Conservation (phyloP, 2,329 filamentous ascomycete species). For the Fusarium devonianum region DNA sequence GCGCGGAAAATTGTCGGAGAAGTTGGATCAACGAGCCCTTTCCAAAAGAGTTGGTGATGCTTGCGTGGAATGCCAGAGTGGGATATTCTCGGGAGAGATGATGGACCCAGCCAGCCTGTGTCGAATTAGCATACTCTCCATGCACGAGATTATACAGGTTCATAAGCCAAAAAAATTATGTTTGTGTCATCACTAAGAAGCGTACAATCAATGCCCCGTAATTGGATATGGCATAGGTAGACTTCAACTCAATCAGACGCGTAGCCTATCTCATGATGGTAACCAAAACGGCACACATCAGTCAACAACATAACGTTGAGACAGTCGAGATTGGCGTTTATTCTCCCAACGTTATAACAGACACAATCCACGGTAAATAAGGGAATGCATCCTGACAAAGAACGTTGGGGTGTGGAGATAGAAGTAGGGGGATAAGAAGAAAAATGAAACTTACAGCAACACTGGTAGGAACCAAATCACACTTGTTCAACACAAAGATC, state of each 20-base stretch:
- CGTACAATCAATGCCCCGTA: conserved; percentile 69
- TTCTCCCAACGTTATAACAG: conserved; percentile 99
- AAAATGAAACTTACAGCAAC: conserved; percentile 82
- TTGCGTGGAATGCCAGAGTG: conserved; percentile 92
- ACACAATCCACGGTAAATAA: conserved; percentile 77
- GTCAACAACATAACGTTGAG: conserved; percentile 55
- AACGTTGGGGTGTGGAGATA: conserved; percentile 65
- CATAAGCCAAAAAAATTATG: conserved; percentile 48
- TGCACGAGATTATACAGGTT: conserved; percentile 17
- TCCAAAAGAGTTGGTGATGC: conserved; percentile 94
- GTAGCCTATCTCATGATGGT: conserved; percentile 77
- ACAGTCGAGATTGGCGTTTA: conserved; percentile 61
- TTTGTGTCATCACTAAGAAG: conserved; percentile 99
- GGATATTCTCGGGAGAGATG: conserved; percentile 88
- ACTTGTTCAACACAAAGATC: conserved; percentile 54
- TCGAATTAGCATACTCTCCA: conserved; percentile 34
- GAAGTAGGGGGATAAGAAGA: conserved; percentile 33
- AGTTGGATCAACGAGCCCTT: conserved; percentile 94
- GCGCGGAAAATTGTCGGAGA: conserved; percentile 87
- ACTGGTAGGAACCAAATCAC: conserved; percentile 86
- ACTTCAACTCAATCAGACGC: conserved; percentile 97
- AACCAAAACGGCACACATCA: conserved; percentile 90
- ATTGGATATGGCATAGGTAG: conserved; percentile 66
- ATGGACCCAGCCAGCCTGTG: conserved; percentile 90
- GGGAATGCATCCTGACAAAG: conserved; percentile 84